These are phyloP conservation scores for Aureobasidium leucospermi DNA, from an alignment of 2,329 filamentous ascomycete genomes.

Conservation along the genomic window DNA sequence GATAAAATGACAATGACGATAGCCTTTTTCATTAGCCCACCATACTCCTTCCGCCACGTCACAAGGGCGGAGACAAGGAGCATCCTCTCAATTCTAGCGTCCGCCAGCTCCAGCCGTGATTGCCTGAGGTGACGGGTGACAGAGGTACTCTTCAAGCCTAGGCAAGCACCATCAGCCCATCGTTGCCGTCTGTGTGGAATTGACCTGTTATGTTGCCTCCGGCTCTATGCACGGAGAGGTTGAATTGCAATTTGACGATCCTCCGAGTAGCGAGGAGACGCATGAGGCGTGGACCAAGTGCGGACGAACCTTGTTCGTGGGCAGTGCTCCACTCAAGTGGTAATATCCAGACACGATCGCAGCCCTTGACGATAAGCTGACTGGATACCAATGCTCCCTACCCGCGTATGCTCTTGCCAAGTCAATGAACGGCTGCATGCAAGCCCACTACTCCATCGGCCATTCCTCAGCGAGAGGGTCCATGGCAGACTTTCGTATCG, in stretches of 20 bases:
- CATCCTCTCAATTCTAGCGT: conserved; percentile 42
- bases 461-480: background rate
- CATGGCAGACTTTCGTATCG: background rate
- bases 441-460: background rate
- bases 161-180: conserved; percentile 8
- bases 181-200: background rate
- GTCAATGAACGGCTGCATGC: conserved; percentile 10
- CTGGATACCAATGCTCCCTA: conserved; percentile 34
- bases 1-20: conserved; percentile 16
- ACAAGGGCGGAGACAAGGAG: conserved; percentile 42
- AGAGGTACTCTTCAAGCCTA: conserved; percentile 7
- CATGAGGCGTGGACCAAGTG: conserved; percentile 19
- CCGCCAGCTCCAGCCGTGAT: conserved; percentile 24
- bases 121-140: conserved; percentile 19
- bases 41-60: conserved; percentile 41
- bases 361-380: conserved; percentile 41
- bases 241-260: conserved; percentile 17
- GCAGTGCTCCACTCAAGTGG: background rate
- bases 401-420: conserved; percentile 16
- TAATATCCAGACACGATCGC: conserved; percentile 24
- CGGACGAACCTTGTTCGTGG: background rate
- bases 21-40: conserved; percentile 22
- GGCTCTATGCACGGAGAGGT: background rate
- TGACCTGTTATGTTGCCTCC: background rate
- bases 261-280: conserved; percentile 30